Evolutionary conservation across 768 basidiomycete genomes (phyloP).

Genomic region (Xerocomellus dryophilus): DNA sequence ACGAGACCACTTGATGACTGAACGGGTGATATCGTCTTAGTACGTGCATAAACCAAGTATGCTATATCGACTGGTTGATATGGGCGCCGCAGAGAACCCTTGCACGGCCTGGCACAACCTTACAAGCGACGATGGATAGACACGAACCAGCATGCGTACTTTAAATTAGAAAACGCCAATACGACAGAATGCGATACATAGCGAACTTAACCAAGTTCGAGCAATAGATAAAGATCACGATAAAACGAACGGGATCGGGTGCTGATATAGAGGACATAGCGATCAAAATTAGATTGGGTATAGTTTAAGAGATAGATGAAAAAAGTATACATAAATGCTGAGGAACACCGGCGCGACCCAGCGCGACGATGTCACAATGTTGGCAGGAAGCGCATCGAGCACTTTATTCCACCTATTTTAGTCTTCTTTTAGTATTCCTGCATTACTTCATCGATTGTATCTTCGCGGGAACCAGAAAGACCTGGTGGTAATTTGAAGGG

Average conservation of each 20-base stretch:
- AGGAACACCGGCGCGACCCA: constrained; percentile 7
- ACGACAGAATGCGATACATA: not conserved
- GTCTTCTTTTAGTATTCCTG: constrained; percentile 21
- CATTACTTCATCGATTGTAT: constrained; percentile 20
- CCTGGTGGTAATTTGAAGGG: constrained; percentile 10
- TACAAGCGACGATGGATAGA: not conserved
- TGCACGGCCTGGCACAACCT: not conserved
- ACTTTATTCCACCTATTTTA: constrained; percentile 1
- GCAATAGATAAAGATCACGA: not conserved
- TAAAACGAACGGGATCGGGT: not conserved
- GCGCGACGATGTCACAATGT: constrained; percentile 10
- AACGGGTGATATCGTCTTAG: too few species aligned
- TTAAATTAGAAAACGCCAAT: not conserved
- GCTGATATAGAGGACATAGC: not conserved
- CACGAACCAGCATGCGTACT: not conserved
- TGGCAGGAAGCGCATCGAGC: constrained; percentile 11
- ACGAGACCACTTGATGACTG: too few species aligned
- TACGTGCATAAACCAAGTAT: too few species aligned
- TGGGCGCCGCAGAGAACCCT: too few species aligned
- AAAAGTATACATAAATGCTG: constrained; percentile 1
- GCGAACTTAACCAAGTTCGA: not conserved
- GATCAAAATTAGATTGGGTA: constrained; percentile 17
- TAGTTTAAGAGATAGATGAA: constrained; percentile 11
- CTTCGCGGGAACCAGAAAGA: constrained; percentile 2
- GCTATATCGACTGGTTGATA: too few species aligned